phyloP scores from a whole-genome alignment of 371 early-diverging fungal genomes.

The Lichtheimia hyalospora region DNA sequence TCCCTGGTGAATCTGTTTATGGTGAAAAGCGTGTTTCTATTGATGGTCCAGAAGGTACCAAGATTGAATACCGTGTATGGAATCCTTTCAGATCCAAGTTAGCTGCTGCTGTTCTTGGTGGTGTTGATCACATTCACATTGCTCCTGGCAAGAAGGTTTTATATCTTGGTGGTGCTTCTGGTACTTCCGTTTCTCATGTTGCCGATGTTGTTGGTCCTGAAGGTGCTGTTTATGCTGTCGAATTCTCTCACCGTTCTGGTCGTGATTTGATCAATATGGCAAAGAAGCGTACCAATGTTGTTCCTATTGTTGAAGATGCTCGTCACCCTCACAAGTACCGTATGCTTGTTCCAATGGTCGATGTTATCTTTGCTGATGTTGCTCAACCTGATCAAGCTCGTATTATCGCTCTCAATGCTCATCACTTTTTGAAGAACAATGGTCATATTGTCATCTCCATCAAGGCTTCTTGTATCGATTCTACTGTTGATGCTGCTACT shows the following conservation, averaged over 20 bases:
- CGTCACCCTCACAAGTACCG: slow-evolving; percentile 99
- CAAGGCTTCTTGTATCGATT: slow-evolving; percentile 99
- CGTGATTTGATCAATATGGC: slow-evolving; percentile 99
- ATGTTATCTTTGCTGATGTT: slow-evolving; percentile 99
- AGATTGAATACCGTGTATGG: slow-evolving; percentile 99
- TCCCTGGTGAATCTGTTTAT: slow-evolving; percentile 98
- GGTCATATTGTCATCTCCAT: slow-evolving; percentile 99
- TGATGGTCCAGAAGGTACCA: slow-evolving; percentile 93
- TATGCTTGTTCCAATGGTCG: slow-evolving; percentile 99
- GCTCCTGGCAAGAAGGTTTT: slow-evolving; percentile 98
- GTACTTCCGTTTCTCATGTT: slow-evolving; percentile 99
- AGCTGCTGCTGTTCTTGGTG: slow-evolving; percentile 99
- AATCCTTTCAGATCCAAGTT: slow-evolving; percentile 99
- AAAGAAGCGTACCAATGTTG: slow-evolving; percentile 99
- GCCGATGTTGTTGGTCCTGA: slow-evolving; percentile 99
- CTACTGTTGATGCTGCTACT: slow-evolving; percentile 96
- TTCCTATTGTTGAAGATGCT: slow-evolving; percentile 99
- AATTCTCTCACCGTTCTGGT: slow-evolving; percentile 99
- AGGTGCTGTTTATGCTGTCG: slow-evolving; percentile 99
- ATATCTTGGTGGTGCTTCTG: slow-evolving; percentile 98
- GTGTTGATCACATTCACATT: slow-evolving; percentile 97
- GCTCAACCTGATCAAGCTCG: slow-evolving; percentile 99
- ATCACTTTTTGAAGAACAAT: slow-evolving; percentile 98
- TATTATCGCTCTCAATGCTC: slow-evolving; percentile 98
- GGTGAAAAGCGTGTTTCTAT: slow-evolving; percentile 99